Evolutionary conservation across 805 yeast species (phyloP), one percentile per base, ranked within the genome.

Genomic region (Starmerella scarabaei): DNA sequence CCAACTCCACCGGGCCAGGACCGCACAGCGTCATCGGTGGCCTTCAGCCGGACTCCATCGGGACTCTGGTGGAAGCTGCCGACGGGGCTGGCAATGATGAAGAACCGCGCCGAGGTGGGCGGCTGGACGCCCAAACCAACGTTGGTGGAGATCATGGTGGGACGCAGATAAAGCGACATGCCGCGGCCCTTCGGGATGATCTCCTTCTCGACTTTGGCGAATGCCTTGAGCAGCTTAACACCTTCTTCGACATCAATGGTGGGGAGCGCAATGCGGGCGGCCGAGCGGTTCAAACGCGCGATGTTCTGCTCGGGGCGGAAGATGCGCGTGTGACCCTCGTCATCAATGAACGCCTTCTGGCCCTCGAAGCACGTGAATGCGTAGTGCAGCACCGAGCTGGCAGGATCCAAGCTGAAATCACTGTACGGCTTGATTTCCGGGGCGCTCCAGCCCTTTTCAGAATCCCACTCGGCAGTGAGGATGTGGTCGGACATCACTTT

Each of bases 1-100:
- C 98, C 98, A 53, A 77, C 85, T 62, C 97, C 98, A 57, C 96
- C 96, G 57, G 97, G 97, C 97, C 97, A 88, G 23, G 98, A 97
- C 68, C 98, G 81, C 28, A 86, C 85, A 36, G 94, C 94, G 53
- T 83, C 77, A 59, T 84, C 94, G 31, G 95, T 86, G 49, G 97
- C 96, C 66, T 86, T 95, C 52, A 91, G 71, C 44, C 75, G 71
- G 39, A 91, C 94, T 64, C 88, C 86, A 73, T 84, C 84, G 18
- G 95, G 94, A 19, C 93, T 79, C 55, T 78, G 71, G 65, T 79
- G 80, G 71, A 85, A 86, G 21, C 95, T 95, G 36, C 96, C 97
- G 19, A 91, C 97, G 21, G 97, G 97, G 15, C 94, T 83, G 33
- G 88, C 80, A 60, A 88, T 85, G 37, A 86, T 83, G 59, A 64